Conservation (phyloP, 2,329 filamentous ascomycete species). For the Monosporascus sp. region DNA sequence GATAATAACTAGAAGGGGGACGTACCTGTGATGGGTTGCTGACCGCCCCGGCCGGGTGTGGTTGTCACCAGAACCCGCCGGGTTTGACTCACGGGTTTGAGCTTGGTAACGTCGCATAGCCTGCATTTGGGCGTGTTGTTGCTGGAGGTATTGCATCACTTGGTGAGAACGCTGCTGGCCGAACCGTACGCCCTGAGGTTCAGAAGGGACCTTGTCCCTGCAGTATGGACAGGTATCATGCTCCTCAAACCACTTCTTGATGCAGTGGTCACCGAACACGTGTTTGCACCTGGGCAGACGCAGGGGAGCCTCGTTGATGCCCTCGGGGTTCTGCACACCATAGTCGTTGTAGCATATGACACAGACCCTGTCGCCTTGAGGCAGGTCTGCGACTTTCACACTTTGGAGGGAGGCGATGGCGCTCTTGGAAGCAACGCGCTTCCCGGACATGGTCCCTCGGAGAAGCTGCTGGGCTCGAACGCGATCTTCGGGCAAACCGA, state of each 20-base stretch:
- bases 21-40: neutral
- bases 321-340: constrained; percentile 52
- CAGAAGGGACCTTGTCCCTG: constrained; percentile 54
- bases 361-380: constrained; percentile 46
- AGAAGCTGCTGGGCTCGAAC: constrained; percentile 40
- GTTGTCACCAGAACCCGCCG: neutral
- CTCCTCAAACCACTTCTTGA: constrained; percentile 61
- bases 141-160: constrained; percentile 20
- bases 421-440: constrained; percentile 42
- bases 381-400: constrained; percentile 39
- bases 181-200: constrained; percentile 22
- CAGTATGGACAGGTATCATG: constrained; percentile 61
- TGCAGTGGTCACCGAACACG: constrained; percentile 58
- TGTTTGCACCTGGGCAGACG: constrained; percentile 59
- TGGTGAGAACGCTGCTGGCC: constrained; percentile 12
- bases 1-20: neutral
- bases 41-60: neutral
- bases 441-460: constrained; percentile 38
- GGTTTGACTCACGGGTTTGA: neutral
- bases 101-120: neutral
- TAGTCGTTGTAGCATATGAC: constrained; percentile 63
- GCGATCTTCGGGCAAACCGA: constrained; percentile 26
- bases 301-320: constrained; percentile 50
- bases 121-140: constrained; percentile 15
- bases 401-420: constrained; percentile 42